Base-by-base conservation (phyloP, 352 stramenopile species). In the Pythium periplocum region DNA sequence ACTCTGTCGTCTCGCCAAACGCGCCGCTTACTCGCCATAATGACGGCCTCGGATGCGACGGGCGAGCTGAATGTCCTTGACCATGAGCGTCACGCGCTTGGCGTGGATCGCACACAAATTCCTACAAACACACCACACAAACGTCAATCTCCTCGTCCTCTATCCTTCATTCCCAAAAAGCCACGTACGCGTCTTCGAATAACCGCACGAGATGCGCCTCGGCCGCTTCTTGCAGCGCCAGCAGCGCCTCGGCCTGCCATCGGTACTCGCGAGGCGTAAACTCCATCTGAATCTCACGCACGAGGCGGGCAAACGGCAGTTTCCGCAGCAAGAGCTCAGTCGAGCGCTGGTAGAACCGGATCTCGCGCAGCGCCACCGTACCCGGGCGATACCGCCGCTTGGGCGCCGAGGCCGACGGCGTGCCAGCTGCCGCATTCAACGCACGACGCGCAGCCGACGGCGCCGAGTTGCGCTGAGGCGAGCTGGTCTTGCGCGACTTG, bases 311-410 rank as follows among this genome's bases (percentile, higher is more conserved):
- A 68, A 99, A 99, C 33, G 97, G 97, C 39, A 99, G 73, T 66
- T 97, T 96, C 17, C 96, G 89, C 48, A 99, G 62, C 45, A 99
- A 70, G 49, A 99, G 75, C 54, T 98, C 93, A 0, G 96, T 99
- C 47, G 78, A 96, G 31, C 78, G 83, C 77, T 99, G 97, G 66
- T 98, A 96, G 47, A 88, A 70, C 8, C 96, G 81, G 64, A 99
- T 99, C 81, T 99, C 96, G 49, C 87, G 78, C 10, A 99, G 74
- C 4, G 95, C 96, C 10, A 62, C 48, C 55, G 93, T 69, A 10
- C 91, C 91, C 0, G 81, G 69, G 9, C 69, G 79, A 56, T 71
- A 87, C 32, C 76, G 69, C 41, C 55, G 59, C 67, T 86, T 90
- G 6, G 44, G 10, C 36, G 45, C 35, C 8, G 43, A 44, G 31